These are phyloP conservation scores for Syzygium oleosum DNA, from an alignment of 345 rosid genomes.

Conservation along the genomic window DNA sequence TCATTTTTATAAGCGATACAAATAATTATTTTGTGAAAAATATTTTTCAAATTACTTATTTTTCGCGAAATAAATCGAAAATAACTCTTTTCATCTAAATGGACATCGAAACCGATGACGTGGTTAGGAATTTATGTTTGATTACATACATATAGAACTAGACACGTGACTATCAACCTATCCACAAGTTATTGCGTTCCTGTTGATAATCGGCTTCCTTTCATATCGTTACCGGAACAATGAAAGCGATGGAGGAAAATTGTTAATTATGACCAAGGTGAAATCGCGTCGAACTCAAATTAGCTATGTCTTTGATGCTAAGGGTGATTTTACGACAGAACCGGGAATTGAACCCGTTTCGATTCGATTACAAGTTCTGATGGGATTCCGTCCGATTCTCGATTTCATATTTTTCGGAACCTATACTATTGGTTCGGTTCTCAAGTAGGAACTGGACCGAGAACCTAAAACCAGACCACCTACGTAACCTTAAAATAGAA, in stretches of 20 bases:
- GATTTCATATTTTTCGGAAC: no score
- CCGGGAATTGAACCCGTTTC: no score
- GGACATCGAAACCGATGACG: accelerated
- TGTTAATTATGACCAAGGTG: not conserved
- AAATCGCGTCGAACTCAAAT: not conserved
- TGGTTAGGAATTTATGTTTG: accelerated
- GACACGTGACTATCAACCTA: not conserved
- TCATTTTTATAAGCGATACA: no score
- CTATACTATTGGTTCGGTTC: no score
- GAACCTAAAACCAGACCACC: no score
- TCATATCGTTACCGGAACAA: not conserved
- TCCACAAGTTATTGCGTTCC: not conserved
- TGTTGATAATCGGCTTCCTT: not conserved
- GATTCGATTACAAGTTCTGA: no score
- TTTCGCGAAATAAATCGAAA: no score
- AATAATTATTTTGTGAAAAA: no score
- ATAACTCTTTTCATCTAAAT: not conserved
- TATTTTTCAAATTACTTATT: no score
- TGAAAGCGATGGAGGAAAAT: accelerated
- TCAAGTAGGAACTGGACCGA: no score
- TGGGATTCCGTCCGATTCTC: no score
- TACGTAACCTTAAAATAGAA: not conserved
- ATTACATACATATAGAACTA: not conserved
- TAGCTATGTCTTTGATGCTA: not conserved
- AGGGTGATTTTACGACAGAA: no score